Evolutionary conservation across 371 early-diverging fungal genomes (phyloP).

Genomic region (Massospora cicadina): DNA sequence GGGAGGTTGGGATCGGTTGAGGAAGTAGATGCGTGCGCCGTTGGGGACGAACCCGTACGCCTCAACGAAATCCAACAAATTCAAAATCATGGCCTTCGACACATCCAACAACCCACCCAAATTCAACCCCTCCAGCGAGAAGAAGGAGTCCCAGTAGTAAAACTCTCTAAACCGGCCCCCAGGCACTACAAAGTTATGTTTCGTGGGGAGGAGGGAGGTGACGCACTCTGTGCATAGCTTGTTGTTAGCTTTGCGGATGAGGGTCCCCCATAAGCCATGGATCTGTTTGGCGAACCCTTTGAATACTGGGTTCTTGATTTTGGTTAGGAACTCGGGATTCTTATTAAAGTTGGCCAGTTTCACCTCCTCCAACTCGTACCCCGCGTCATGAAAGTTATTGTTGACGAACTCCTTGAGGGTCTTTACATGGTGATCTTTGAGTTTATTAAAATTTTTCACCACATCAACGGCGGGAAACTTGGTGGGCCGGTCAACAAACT

Average conservation of each 20-base stretch:
- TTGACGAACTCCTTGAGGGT: slow-evolving; percentile 30
- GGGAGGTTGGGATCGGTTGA: slow-evolving; percentile 80
- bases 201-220: slow-evolving; percentile 29
- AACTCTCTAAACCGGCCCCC: slow-evolving; percentile 82
- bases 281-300: slow-evolving; percentile 28
- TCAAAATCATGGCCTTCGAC: slow-evolving; percentile 39
- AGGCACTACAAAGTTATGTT: slow-evolving; percentile 62
- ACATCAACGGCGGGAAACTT: slow-evolving; percentile 31
- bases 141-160: slow-evolving; percentile 87
- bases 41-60: slow-evolving; percentile 44
- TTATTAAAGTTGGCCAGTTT: slow-evolving; percentile 18
- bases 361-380: slow-evolving; percentile 21
- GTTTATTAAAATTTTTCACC: slow-evolving; percentile 25
- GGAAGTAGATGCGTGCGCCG: slow-evolving; percentile 43
- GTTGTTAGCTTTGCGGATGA: slow-evolving; percentile 31
- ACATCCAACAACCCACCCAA: slow-evolving; percentile 36
- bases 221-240: slow-evolving; percentile 31
- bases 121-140: slow-evolving; percentile 61
- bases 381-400: slow-evolving; percentile 34
- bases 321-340: slow-evolving; percentile 26
- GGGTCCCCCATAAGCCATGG: slow-evolving; percentile 35
- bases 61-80: slow-evolving; percentile 49
- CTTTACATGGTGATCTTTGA: slow-evolving; percentile 26
- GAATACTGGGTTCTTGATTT: slow-evolving; percentile 26
- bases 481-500: slow-evolving; percentile 39